Conservation (phyloP, 345 rosid species). For the Ailanthus altissimus region DNA sequence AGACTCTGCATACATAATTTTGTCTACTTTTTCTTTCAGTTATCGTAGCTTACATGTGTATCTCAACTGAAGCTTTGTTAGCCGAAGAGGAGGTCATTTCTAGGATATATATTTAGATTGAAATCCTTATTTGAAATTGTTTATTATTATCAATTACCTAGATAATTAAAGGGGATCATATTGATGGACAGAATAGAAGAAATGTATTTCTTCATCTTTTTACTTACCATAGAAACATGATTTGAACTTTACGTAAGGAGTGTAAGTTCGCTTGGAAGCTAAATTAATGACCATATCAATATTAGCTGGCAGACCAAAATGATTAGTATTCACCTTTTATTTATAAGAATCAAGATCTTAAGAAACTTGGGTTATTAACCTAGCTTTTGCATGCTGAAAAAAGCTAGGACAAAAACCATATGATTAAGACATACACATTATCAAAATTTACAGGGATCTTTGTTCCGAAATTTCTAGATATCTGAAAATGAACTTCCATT, state of each 20-base stretch:
- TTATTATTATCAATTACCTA: neutral
- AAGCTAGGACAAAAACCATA: too few species aligned
- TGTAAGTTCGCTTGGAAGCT: slow-evolving; percentile 2
- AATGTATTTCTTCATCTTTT: neutral
- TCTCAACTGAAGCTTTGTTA: neutral
- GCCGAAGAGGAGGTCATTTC: too few species aligned
- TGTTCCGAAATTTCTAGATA: neutral
- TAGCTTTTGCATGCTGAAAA: neutral
- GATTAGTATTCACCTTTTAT: neutral
- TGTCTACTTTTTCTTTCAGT: neutral
- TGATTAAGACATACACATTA: too few species aligned
- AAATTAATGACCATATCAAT: neutral
- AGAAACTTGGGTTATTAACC: neutral
- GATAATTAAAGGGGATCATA: neutral
- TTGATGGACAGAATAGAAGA: neutral
- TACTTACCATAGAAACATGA: neutral
- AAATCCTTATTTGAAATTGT: neutral
- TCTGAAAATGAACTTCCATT: neutral
- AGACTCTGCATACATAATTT: neutral
- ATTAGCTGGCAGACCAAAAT: neutral
- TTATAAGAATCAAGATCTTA: neutral
- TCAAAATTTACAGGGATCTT: neutral
- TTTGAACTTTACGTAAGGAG: neutral
- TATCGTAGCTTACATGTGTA: neutral
- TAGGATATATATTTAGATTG: neutral